These are phyloP conservation scores for Silene uniflora DNA, from an alignment of 148 eudicot genomes.

Conservation along the genomic window DNA sequence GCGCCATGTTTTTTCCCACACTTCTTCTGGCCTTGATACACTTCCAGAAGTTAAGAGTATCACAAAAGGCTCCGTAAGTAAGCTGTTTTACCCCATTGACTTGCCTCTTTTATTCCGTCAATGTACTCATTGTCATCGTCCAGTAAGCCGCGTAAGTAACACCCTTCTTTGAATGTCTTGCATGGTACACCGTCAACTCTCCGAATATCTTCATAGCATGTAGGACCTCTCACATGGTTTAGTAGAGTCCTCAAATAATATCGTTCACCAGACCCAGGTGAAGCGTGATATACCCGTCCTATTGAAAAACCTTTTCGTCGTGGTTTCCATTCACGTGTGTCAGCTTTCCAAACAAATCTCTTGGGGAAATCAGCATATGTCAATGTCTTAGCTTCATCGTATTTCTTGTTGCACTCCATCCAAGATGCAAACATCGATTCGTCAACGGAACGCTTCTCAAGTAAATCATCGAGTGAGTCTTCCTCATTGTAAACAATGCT, in stretches of 20 bases:
- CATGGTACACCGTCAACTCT: not conserved
- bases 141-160: not conserved
- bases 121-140: slow-evolving; percentile 19
- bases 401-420: not conserved
- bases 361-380: not conserved
- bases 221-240: no score
- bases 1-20: slow-evolving; percentile 14
- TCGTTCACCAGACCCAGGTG: no score
- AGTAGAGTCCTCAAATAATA: no score
- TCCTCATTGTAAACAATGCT: not conserved
- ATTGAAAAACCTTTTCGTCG: no score
- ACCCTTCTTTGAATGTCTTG: not conserved
- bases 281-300: no score
- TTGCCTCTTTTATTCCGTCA: slow-evolving; percentile 8
- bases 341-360: not conserved
- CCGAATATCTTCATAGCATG: not conserved
- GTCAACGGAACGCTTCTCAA: not conserved
- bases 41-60: not conserved
- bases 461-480: not conserved
- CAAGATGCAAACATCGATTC: not conserved
- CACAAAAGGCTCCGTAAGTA: slow-evolving; percentile 10
- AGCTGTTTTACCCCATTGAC: not conserved
- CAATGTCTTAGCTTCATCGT: not conserved
- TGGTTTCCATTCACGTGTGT: not conserved
- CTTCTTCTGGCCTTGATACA: not conserved